Base-by-base conservation (phyloP, 108 stramenopile species). In the Skeletonema marinoi region DNA sequence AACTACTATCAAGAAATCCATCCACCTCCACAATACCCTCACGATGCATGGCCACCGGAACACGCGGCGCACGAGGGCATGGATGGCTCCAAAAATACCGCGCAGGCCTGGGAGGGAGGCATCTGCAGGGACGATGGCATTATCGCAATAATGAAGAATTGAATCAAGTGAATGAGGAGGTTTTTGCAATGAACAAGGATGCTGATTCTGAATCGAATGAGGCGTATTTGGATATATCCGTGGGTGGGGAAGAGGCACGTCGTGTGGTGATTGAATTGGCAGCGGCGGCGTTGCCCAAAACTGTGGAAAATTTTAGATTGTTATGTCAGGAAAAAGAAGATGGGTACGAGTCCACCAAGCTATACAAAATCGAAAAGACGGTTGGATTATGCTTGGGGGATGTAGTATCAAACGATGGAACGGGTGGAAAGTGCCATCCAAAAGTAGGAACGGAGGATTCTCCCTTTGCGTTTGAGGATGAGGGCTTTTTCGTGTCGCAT, bases 61-160 rank as follows among this genome's bases (percentile, higher is more conserved):
- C 88, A 30, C 73, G 93, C 10, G 93, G 93, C 29, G 76, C 90
- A 16, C 89, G 95, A 17, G 95, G 93, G 64, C 91, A 91, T 67
- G 95, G 95, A 39, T 96, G 95, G 95, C 90, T 86, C 35, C 31
- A 77, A 33, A 96, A 96, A 66, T 96, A 93, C 60, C 88, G 95
- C 21, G 84, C 78, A 12, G 89, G 89, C n/a, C 83, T 80, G 32
- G 95, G 95, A 3, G 95, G 93, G 14, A 89, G 95, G n/a, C 93
- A 93, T 77, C 86, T 96, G 78, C 95, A 96, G 75, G 95, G 95
- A n/a, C 86, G 87, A 66, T 91, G 88, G 74, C 80, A 80, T 60
- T 88, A 90, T 65, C 83, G 82, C 44, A 85, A 87, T 35, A 21
- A 84, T n/a, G 88, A 90, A 16, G 82, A 75, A 33, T 67, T 87